A percentile compares a stretch with the other conserved stretches of the same genome.
phyloP scores from a whole-genome alignment of 108 stramenopile species.

The Skeletonema costatum region DNA sequence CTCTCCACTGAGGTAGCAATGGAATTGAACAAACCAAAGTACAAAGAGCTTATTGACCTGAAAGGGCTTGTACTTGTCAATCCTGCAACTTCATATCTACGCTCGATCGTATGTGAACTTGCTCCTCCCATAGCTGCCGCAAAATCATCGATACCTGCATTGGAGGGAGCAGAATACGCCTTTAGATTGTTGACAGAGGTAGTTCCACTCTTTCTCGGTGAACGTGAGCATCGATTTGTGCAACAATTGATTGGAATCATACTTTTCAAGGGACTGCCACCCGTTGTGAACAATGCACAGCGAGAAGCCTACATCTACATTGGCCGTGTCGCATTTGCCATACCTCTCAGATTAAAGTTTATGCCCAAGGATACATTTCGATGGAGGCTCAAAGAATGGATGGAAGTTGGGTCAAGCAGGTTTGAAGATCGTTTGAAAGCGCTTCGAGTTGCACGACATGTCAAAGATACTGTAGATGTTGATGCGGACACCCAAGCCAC shows the following conservation, averaged over 20 bases:
- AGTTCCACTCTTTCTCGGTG: constrained; percentile 77
- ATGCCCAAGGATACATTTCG: constrained; percentile 74
- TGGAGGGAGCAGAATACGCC: constrained; percentile 48
- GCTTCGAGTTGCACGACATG: constrained; percentile 9
- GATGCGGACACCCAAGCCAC: not conserved
- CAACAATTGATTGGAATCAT: constrained; percentile 70
- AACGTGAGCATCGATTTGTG: constrained; percentile 51
- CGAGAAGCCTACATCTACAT: constrained; percentile 87
- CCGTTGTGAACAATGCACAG: constrained; percentile 64
- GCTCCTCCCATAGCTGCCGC: constrained; percentile 71
- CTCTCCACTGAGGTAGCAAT: constrained; percentile 72
- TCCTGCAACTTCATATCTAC: constrained; percentile 82
- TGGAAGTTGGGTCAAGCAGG: constrained; percentile 53
- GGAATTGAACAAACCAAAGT: constrained; percentile 13
- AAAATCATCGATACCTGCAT: constrained; percentile 27
- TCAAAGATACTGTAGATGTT: not conserved
- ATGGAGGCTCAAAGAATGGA: constrained; percentile 80
- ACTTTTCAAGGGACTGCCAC: constrained; percentile 66
- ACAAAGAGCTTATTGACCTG: constrained; percentile 32
- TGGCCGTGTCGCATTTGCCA: constrained; percentile 79
- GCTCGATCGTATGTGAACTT: constrained; percentile 63
- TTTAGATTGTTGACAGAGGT: constrained; percentile 50
- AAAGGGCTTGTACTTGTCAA: constrained; percentile 78
- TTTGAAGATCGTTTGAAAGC: constrained; percentile 36
- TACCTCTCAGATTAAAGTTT: constrained; percentile 61